Base-by-base conservation (phyloP, 805 yeast species). In the Yamadazyma sp. region DNA sequence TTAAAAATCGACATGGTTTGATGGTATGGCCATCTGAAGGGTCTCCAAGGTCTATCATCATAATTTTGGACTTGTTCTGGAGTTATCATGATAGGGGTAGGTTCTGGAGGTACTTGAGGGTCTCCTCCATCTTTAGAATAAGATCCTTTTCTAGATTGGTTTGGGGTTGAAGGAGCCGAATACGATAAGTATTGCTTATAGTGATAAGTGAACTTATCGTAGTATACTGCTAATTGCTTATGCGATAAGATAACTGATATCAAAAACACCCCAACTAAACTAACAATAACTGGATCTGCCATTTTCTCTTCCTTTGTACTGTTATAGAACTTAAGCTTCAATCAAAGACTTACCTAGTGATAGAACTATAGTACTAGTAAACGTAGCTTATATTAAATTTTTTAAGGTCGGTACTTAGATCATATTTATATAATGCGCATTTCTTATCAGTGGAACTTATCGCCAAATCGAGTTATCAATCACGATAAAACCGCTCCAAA, bases 31-130 rank as follows among this genome's bases (percentile, higher is more conserved):
- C 84, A 79, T 49, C 88, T 65, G 60, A 82, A 82, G 7, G 87
- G 87, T 58, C 88, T 67, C 88, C 88, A 82, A 9, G 88, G 87
- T 52, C 88, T 66, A 48, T 80, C 88, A 47, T 82, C 86, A 49
- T 80, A 78, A 16, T 69, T 71, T 43, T 64, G 62, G 8, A 80
- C 83, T 46, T 78, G 77, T 31, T 82, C 86, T 2, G 85, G 84
- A 0, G 84, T 80, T 33, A 82, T 72, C 59, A 63, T 64, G 19
- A 80, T 58, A 0, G 86, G 84, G 0, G 78, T 70, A 14, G 48
- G 48, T 25, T 44, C 43, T 17, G 47, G 44, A 16, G 44, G 40
- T 8, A 35, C 12, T 22, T 43, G 47, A 8, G 33, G 30, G 26
- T 42, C 46, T 19, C 25, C 23, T 10, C 30, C 27, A 2, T 31